Percentiles rank a stretch among this genome's conserved stretches.
These are phyloP conservation scores for Hortiboletus flavorubellus DNA, from an alignment of 768 basidiomycete genomes.

Conservation along the genomic window DNA sequence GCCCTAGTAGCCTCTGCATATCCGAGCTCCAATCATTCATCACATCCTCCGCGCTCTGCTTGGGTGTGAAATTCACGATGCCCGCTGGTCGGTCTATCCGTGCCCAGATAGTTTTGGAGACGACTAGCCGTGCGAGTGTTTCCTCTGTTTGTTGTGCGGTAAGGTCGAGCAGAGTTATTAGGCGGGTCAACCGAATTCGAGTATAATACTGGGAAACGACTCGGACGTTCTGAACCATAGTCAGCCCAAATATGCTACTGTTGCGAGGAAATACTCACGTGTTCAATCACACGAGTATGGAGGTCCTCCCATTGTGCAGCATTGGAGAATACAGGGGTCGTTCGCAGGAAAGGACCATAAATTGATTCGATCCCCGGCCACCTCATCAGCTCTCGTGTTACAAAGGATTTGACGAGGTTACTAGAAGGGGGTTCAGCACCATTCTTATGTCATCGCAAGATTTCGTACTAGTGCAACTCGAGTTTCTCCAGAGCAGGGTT, in stretches of 20 bases:
- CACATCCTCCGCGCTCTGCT: conserved; percentile 83
- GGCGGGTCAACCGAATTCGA: conserved; percentile 78
- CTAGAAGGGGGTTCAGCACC: conserved; percentile 39
- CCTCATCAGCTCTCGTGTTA: conserved; percentile 89
- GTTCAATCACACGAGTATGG: conserved; percentile 94
- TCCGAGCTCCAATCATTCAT: conserved; percentile 99
- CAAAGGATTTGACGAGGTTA: conserved; percentile 91
- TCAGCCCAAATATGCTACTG: neutral
- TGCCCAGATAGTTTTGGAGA: conserved; percentile 90
- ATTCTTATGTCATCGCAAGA: conserved; percentile 2
- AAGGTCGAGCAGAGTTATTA: conserved; percentile 86
- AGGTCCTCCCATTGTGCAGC: conserved; percentile 92
- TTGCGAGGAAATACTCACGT: conserved; percentile 52
- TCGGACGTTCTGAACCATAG: conserved; percentile 76
- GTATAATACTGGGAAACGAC: conserved; percentile 94
- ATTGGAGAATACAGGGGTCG: conserved; percentile 75
- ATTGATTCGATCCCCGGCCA: conserved; percentile 92
- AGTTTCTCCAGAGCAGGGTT: conserved; percentile 80
- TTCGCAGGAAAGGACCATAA: conserved; percentile 80
- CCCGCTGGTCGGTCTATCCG: conserved; percentile 90
- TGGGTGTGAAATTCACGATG: conserved; percentile 81
- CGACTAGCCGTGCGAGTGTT: conserved; percentile 84
- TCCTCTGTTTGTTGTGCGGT: conserved; percentile 80
- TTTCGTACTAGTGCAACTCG: conserved; percentile 77
- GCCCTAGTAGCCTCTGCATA: conserved; percentile 84